These are phyloP conservation scores for Penicillium paxilli DNA, from an alignment of 495 filamentous ascomycete genomes.

Conservation along the genomic window DNA sequence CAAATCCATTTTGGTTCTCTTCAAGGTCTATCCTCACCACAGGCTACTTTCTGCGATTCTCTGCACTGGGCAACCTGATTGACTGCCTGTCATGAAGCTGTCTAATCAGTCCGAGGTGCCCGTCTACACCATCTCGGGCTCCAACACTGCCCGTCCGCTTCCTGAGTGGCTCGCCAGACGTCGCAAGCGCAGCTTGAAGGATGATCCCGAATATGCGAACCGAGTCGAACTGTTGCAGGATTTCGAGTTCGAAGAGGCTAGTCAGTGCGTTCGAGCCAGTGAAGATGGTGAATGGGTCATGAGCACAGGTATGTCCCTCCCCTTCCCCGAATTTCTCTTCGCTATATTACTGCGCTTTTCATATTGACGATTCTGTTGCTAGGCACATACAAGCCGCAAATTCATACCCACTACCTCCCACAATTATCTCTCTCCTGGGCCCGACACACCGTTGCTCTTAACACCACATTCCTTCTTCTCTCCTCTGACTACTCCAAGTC, in stretches of 20 bases:
- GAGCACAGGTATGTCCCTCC: slow-evolving; percentile 79
- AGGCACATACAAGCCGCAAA: slow-evolving; percentile 94
- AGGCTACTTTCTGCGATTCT: too few species aligned
- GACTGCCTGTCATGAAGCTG: slow-evolving; percentile 72
- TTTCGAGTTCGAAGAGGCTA: slow-evolving; percentile 99
- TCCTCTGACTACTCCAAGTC: slow-evolving; percentile 95
- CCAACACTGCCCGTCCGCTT: slow-evolving; percentile 83
- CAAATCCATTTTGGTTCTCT: slow-evolving; percentile 49
- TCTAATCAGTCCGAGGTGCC: slow-evolving; percentile 85
- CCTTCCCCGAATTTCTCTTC: too few species aligned
- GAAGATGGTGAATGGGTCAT: slow-evolving; percentile 99
- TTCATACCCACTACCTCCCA: slow-evolving; percentile 91
- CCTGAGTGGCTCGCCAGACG: slow-evolving; percentile 94
- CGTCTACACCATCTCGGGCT: slow-evolving; percentile 94
- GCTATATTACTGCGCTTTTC: too few species aligned
- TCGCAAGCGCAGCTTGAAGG: slow-evolving; percentile 89
- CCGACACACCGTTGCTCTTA: slow-evolving; percentile 90
- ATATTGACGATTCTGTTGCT: background rate
- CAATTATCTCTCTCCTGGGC: slow-evolving; percentile 91
- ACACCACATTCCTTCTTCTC: slow-evolving; percentile 89
- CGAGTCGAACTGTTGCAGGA: slow-evolving; percentile 95
- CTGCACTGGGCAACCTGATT: too few species aligned
- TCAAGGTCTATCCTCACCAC: too few species aligned
- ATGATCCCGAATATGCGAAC: slow-evolving; percentile 88
- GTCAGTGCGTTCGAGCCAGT: slow-evolving; percentile 82